Conservation (phyloP, 129 eudicot genomes). For the Artemisia tridentata region DNA sequence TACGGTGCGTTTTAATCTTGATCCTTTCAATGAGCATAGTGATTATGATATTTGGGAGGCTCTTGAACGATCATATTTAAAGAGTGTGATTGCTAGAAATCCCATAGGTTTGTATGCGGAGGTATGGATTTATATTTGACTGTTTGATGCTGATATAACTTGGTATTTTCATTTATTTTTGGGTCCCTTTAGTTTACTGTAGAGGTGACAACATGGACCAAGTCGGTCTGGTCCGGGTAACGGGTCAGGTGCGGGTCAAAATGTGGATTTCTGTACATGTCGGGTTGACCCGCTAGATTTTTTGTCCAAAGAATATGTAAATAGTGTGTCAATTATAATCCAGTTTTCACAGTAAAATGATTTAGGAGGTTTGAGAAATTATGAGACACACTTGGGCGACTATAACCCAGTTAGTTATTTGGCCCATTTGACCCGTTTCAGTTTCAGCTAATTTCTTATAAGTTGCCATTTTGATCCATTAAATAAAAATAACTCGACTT, state of each 20-base stretch:
- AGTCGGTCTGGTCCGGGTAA: not conserved
- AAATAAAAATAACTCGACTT: not conserved
- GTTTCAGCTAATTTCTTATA: not conserved
- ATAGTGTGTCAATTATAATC: not conserved
- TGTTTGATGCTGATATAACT: constrained; percentile 1
- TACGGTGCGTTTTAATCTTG: constrained; percentile 90
- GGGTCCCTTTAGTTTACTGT: not conserved
- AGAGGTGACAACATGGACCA: not conserved
- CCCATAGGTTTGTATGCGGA: constrained; percentile 89
- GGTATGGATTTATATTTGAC: constrained; percentile 42
- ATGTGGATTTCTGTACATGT: no score
- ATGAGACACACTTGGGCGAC: not conserved
- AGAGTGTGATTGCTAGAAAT: constrained; percentile 66
- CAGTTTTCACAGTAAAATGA: not conserved
- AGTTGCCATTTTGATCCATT: not conserved
- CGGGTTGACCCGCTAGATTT: no score
- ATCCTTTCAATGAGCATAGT: constrained; percentile 87
- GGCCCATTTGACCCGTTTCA: not conserved
- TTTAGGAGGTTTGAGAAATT: not conserved
- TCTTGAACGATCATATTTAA: constrained; percentile 86
- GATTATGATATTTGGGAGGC: constrained; percentile 98
- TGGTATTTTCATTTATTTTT: not conserved
- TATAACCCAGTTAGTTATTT: not conserved
- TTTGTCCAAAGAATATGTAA: not conserved
- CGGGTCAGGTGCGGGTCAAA: not conserved